Evolutionary conservation across 805 yeast species (phyloP).

Genomic region (Nakazawaea ishiwadae): DNA sequence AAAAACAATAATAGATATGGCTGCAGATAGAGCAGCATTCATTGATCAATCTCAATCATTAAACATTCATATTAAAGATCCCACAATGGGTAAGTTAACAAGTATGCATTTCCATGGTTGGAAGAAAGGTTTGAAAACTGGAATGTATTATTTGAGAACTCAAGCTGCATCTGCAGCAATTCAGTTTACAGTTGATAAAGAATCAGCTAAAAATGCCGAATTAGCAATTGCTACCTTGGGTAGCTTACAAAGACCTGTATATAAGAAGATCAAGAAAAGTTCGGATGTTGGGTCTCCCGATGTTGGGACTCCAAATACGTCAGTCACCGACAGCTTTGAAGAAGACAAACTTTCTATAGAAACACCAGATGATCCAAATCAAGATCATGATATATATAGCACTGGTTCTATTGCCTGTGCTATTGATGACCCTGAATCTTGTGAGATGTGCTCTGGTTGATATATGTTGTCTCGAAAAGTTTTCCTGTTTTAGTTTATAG

Average conservation of each 20-base stretch:
- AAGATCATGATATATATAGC: conserved; percentile 72
- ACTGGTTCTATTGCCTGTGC: conserved; percentile 95
- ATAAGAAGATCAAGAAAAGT: background rate
- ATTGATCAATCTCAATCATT: conserved; percentile 92
- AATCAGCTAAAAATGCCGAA: conserved; percentile 27
- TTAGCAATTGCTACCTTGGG: conserved; percentile 23
- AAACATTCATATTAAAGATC: conserved; percentile 86
- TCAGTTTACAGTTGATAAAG: conserved; percentile 79
- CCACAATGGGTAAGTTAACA: conserved; percentile 97
- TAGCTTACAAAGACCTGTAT: conserved; percentile 19
- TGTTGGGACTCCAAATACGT: background rate
- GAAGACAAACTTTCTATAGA: background rate
- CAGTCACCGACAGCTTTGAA: background rate
- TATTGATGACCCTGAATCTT: conserved; percentile 92
- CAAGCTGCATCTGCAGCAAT: conserved; percentile 98
- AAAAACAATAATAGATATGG: conserved; percentile 54
- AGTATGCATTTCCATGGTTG: conserved; percentile 99
- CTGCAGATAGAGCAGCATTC: conserved; percentile 75
- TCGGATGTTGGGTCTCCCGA: background rate
- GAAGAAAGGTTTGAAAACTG: conserved; percentile 98
- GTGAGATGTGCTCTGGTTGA: conserved; percentile 98
- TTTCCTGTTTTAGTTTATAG: too few relatives aligned
- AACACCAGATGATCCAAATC: background rate
- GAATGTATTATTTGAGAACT: conserved; percentile 97
- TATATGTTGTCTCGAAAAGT: too few relatives aligned